These are phyloP conservation scores for Teunomyces lycoperdinae DNA, from an alignment of 805 yeast genomes.

Conservation along the genomic window DNA sequence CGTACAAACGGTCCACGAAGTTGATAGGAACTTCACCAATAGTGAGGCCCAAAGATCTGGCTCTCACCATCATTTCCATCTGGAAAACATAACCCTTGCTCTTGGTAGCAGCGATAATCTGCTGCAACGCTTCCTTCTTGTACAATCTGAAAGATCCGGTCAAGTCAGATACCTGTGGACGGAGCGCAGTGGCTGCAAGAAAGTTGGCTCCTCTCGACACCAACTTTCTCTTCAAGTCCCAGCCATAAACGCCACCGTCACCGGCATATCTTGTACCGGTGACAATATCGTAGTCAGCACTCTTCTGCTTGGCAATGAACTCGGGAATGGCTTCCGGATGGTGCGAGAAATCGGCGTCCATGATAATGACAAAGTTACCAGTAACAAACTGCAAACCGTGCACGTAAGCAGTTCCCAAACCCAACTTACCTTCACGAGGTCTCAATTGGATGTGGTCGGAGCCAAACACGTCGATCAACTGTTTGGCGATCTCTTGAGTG, in stretches of 20 bases:
- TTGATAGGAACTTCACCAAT: constrained; percentile 79
- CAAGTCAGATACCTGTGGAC: constrained; percentile 71
- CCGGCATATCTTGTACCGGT: constrained; percentile 73
- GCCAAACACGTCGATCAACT: constrained; percentile 57
- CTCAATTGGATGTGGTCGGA: constrained; percentile 57
- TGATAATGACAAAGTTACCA: constrained; percentile 73
- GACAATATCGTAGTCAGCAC: constrained; percentile 49
- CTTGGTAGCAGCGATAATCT: constrained; percentile 63
- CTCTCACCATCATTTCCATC: constrained; percentile 87
- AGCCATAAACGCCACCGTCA: constrained; percentile 78
- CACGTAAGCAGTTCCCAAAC: constrained; percentile 77
- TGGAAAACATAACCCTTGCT: constrained; percentile 83
- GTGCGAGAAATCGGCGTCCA: constrained; percentile 85
- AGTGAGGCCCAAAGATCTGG: constrained; percentile 66
- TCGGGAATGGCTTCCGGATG: constrained; percentile 79
- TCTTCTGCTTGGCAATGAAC: constrained; percentile 63
- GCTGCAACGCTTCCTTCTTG: constrained; percentile 64
- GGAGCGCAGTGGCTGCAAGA: constrained; percentile 65
- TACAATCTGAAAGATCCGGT: constrained; percentile 77
- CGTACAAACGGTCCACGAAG: constrained; percentile 76
- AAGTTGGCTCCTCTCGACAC: constrained; percentile 80
- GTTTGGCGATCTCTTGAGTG: constrained; percentile 68
- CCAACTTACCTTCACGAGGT: constrained; percentile 75
- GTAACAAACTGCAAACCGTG: constrained; percentile 71
- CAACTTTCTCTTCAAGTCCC: constrained; percentile 78